Percentiles rank a stretch among this genome's conserved stretches.
Conservation (phyloP, 2,329 filamentous ascomycete species). For the Talaromyces pinophilus region DNA sequence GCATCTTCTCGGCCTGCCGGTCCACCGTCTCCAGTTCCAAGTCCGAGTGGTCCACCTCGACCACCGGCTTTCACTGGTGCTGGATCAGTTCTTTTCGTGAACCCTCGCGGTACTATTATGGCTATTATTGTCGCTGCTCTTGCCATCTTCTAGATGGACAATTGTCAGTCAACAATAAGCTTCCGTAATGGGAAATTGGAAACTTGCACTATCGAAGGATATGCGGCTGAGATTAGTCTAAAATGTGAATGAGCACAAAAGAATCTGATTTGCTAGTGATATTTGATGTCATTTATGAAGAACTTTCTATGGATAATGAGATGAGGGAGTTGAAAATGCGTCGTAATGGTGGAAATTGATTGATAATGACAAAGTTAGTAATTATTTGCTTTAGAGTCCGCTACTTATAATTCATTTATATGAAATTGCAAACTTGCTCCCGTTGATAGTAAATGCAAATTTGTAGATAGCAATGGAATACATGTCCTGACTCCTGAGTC, state of each 20-base stretch:
- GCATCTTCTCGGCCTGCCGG: not conserved
- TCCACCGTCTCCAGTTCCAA: not conserved
- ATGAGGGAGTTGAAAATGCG: not conserved
- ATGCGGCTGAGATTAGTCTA: not conserved
- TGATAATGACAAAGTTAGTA: conserved; percentile 8
- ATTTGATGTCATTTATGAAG: not conserved
- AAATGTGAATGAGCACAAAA: not conserved
- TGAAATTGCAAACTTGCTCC: not conserved
- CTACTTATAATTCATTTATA: not conserved
- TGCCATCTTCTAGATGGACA: conserved; percentile 1
- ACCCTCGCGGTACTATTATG: not conserved
- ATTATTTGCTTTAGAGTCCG: not conserved
- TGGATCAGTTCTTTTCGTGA: not conserved
- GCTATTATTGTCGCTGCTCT: conserved; percentile 10
- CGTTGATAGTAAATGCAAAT: not conserved
- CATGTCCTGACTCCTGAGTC: too few relatives aligned
- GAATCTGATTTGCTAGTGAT: not conserved
- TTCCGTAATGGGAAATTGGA: not conserved
- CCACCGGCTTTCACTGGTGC: conserved; percentile 16
- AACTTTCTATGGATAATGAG: not conserved
- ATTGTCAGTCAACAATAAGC: not conserved
- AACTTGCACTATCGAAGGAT: not conserved
- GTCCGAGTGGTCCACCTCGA: not conserved
- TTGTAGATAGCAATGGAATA: not conserved
- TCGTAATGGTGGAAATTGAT: conserved; percentile 8